Evolutionary conservation across 148 eudicot genomes (phyloP).

Genomic region (Rhododendron williamsianum): DNA sequence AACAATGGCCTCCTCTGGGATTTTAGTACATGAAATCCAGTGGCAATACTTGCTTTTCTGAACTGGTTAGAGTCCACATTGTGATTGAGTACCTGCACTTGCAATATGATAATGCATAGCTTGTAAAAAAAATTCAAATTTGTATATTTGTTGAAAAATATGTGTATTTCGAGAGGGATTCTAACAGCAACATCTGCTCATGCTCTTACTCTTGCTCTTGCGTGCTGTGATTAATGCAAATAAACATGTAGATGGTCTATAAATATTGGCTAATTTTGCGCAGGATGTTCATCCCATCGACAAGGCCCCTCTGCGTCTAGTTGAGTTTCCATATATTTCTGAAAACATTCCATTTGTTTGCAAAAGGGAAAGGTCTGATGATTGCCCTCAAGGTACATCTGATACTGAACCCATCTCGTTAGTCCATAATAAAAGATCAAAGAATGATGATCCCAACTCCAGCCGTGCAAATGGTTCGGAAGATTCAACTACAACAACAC

Average conservation of each 20-base stretch:
- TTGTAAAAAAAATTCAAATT: neutral
- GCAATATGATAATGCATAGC: neutral
- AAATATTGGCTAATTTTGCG: neutral
- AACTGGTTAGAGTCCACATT: neutral
- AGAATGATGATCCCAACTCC: conserved; percentile 51
- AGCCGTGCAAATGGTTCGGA: conserved; percentile 73
- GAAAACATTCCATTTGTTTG: conserved; percentile 43
- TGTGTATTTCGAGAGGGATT: neutral
- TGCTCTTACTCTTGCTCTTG: neutral
- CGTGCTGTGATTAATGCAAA: neutral
- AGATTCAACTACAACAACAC: conserved; percentile 68
- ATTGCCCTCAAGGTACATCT: conserved; percentile 22
- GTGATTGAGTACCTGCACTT: neutral
- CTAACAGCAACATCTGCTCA: neutral
- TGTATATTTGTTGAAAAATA: neutral
- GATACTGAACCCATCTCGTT: conserved; percentile 55
- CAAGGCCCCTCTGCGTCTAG: conserved; percentile 32
- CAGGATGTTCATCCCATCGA: conserved; percentile 48
- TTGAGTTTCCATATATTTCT: conserved; percentile 34
- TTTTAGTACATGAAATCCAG: neutral
- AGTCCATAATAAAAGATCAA: conserved; percentile 47
- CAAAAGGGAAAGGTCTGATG: conserved; percentile 71
- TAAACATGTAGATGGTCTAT: neutral
- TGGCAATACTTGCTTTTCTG: neutral
- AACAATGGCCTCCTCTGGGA: neutral